Percentiles rank a stretch among this genome's conserved stretches.
Evolutionary conservation across 768 basidiomycete genomes (phyloP).

Genomic region (Pulveroboletus frians): DNA sequence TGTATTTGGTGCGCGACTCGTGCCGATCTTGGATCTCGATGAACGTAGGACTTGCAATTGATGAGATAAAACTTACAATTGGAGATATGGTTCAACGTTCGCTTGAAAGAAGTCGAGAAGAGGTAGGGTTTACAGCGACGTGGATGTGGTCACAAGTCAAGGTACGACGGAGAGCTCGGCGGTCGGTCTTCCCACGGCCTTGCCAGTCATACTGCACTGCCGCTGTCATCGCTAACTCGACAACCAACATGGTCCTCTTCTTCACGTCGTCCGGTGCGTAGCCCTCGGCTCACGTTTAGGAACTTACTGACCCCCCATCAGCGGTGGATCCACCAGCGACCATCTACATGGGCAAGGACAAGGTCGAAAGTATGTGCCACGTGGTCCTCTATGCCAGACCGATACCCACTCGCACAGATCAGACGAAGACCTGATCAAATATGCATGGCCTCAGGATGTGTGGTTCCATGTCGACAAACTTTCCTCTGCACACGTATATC

Average conservation of each 20-base stretch:
- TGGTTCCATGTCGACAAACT: slow-evolving; percentile 99
- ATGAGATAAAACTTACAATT: slow-evolving; percentile 1
- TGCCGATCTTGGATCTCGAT: background rate
- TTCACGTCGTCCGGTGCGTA: slow-evolving; percentile 50
- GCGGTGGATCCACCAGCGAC: slow-evolving; percentile 58
- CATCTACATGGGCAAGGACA: slow-evolving; percentile 96
- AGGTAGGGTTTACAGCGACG: background rate
- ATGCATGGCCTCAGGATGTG: slow-evolving; percentile 82
- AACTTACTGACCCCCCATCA: slow-evolving; percentile 21
- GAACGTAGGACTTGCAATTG: background rate
- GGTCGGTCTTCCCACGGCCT: slow-evolving; percentile 2
- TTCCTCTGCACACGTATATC: slow-evolving; percentile 93
- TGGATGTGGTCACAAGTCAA: slow-evolving; percentile 2
- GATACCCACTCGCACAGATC: slow-evolving; percentile 21
- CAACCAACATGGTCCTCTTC: slow-evolving; percentile 48
- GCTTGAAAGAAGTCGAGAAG: background rate
- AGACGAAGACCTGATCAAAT: slow-evolving; percentile 96
- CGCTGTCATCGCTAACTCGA: too few relatives aligned
- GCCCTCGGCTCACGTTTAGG: background rate
- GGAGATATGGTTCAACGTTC: background rate
- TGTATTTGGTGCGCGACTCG: background rate
- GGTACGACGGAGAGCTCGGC: background rate
- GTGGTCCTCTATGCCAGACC: background rate
- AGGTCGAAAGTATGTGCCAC: slow-evolving; percentile 75
- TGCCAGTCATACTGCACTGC: too few relatives aligned